Conservation (phyloP, 768 basidiomycete species). For the Mrakia hoshinonis region DNA sequence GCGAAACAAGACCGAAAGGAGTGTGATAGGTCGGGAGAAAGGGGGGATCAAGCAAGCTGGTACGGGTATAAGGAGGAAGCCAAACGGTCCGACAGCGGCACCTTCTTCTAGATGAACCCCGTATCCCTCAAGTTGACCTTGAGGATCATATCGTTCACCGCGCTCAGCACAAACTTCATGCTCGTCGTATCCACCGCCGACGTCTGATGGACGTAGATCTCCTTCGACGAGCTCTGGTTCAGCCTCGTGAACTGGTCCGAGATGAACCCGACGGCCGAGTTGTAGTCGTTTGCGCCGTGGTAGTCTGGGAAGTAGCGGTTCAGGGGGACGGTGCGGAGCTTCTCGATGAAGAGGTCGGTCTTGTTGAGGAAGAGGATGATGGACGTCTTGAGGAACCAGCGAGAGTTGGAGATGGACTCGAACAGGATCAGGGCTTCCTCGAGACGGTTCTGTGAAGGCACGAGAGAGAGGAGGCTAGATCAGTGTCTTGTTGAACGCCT, state of each 20-base stretch:
- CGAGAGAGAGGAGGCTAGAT: not conserved
- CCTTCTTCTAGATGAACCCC: conserved; percentile 23
- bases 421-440: conserved; percentile 25
- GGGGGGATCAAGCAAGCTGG: not conserved
- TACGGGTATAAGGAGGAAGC: no score
- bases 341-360: conserved; percentile 4
- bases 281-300: not conserved
- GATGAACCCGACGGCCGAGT: not conserved
- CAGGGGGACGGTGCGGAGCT: not conserved
- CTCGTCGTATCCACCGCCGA: not conserved
- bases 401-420: conserved; percentile 25
- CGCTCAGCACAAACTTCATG: conserved; percentile 8
- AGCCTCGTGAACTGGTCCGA: not conserved
- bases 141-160: conserved; percentile 17
- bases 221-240: conserved; percentile 8
- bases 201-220: conserved; percentile 16
- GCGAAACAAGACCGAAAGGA: no score
- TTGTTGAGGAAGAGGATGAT: conserved; percentile 49
- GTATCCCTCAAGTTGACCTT: not conserved
- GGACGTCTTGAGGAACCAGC: conserved; percentile 16
- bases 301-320: conserved; percentile 12
- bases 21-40: not conserved
- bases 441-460: conserved; percentile 8
- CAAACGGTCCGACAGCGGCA: no score
- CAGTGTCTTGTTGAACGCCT: no score